These are phyloP conservation scores for Shiraia sp. DNA, from an alignment of 2,329 filamentous ascomycete species.

Conservation along the genomic window DNA sequence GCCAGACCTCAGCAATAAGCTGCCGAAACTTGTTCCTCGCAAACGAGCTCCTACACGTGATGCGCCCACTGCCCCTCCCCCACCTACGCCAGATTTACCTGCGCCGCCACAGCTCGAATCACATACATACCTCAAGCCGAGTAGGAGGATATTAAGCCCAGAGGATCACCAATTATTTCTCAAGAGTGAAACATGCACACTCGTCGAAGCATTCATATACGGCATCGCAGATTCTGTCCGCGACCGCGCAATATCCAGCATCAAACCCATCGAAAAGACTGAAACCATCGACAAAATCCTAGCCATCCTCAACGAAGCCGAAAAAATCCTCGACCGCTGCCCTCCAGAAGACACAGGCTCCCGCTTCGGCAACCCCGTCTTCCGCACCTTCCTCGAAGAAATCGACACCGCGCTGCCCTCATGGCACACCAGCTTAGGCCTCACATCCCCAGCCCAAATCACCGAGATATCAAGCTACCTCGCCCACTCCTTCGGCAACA, in stretches of 20 bases:
- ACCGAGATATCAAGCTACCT: conserved; percentile 81
- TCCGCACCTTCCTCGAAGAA: conserved; percentile 78
- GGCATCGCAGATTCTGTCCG: conserved; percentile 79
- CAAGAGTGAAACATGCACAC: conserved; percentile 71
- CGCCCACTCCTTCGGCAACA: conserved; percentile 81
- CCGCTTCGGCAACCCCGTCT: conserved; percentile 92
- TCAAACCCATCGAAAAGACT: conserved; percentile 64
- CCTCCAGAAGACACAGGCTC: conserved; percentile 89
- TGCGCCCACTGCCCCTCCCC: conserved; percentile 59
- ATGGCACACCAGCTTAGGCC: conserved; percentile 68
- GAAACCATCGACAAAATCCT: conserved; percentile 67
- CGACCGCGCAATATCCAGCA: conserved; percentile 66
- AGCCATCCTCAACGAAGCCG: conserved; percentile 69
- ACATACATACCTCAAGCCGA: conserved; percentile 68
- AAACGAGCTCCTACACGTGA: conserved; percentile 28
- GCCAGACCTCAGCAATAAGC: conserved; percentile 29
- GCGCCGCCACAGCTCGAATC: conserved; percentile 65
- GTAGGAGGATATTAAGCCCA: conserved; percentile 77
- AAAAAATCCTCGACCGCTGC: conserved; percentile 66
- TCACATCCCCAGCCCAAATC: conserved; percentile 59
- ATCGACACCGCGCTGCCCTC: conserved; percentile 50
- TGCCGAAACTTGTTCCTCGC: conserved; percentile 44
- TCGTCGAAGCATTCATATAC: conserved; percentile 86
- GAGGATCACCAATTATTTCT: conserved; percentile 83
- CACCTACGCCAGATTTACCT: conserved; percentile 75